Conservation (phyloP, 2,329 filamentous ascomycete genomes). For the Chrysosporium keratinophilum region DNA sequence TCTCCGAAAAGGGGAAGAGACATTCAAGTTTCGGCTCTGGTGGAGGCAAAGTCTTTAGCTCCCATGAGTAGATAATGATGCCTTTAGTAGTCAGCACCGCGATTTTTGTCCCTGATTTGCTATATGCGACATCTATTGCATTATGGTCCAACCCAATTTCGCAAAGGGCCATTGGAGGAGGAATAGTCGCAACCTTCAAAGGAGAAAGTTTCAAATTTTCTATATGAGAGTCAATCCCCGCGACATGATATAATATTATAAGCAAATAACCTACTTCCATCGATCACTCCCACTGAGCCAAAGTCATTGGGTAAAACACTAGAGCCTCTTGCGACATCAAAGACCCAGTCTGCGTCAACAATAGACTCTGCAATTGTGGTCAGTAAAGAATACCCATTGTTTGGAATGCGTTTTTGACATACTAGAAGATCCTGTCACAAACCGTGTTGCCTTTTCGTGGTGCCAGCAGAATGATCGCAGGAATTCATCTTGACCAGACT, state of each 20-base stretch:
- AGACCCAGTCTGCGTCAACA: constrained; percentile 56
- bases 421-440: constrained; percentile 48
- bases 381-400: background rate
- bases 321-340: constrained; percentile 58
- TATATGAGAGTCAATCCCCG: constrained; percentile 24
- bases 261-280: constrained; percentile 50
- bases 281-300: constrained; percentile 72
- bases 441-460: constrained; percentile 65
- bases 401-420: constrained; percentile 19
- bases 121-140: constrained; percentile 65
- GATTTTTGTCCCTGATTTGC: constrained; percentile 52
- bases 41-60: constrained; percentile 40
- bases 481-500: constrained; percentile 17
- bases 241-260: background rate
- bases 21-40: constrained; percentile 31
- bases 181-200: constrained; percentile 70
- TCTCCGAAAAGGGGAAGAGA: constrained; percentile 28
- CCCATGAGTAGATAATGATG: constrained; percentile 61
- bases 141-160: constrained; percentile 56
- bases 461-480: constrained; percentile 55
- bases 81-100: constrained; percentile 59
- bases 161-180: constrained; percentile 83
- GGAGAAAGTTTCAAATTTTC: constrained; percentile 70
- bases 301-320: constrained; percentile 61
- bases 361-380: constrained; percentile 36